phyloP scores from a whole-genome alignment of 352 stramenopile species.

The Thalassiosira ordinaria region DNA sequence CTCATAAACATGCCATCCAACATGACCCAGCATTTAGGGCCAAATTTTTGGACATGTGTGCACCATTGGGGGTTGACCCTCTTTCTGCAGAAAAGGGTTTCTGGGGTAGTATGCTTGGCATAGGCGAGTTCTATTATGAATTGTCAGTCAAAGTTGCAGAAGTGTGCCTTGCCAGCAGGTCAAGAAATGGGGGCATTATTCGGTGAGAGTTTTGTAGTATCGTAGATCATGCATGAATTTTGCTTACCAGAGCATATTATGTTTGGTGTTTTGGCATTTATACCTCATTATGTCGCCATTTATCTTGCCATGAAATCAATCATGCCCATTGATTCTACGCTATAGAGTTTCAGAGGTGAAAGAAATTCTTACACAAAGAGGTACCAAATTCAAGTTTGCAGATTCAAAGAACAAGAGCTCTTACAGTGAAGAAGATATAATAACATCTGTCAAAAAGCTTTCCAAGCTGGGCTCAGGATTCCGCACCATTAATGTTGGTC shows the following conservation, averaged over 20 bases:
- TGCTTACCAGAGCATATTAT: no score
- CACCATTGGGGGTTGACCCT: constrained; percentile 90
- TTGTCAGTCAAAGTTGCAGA: constrained; percentile 99
- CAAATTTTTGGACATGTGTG: constrained; percentile 78
- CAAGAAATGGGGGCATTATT: constrained; percentile 90
- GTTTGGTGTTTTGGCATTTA: no score
- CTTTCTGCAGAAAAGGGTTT: constrained; percentile 97
- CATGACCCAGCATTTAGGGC: constrained; percentile 79
- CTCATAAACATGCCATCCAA: constrained; percentile 76
- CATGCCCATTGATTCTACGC: constrained; percentile 1
- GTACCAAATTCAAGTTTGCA: constrained; percentile 63
- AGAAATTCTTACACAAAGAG: constrained; percentile 63
- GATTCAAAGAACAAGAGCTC: constrained; percentile 59
- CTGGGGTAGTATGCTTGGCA: constrained; percentile 95
- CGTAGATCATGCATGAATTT: no score
- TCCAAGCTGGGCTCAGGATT: constrained; percentile 93
- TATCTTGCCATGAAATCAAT: neutral
- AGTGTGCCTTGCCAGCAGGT: constrained; percentile 93
- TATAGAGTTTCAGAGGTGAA: constrained; percentile 81
- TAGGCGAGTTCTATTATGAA: constrained; percentile 99
- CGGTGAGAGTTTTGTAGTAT: constrained; percentile 31
- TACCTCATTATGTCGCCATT: neutral
- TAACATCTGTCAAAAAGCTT: constrained; percentile 94
- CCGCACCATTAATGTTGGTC: constrained; percentile 92
- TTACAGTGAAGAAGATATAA: constrained; percentile 91